phyloP scores from a whole-genome alignment of 176 grass and related monocot species.

The Musa acuminata region DNA sequence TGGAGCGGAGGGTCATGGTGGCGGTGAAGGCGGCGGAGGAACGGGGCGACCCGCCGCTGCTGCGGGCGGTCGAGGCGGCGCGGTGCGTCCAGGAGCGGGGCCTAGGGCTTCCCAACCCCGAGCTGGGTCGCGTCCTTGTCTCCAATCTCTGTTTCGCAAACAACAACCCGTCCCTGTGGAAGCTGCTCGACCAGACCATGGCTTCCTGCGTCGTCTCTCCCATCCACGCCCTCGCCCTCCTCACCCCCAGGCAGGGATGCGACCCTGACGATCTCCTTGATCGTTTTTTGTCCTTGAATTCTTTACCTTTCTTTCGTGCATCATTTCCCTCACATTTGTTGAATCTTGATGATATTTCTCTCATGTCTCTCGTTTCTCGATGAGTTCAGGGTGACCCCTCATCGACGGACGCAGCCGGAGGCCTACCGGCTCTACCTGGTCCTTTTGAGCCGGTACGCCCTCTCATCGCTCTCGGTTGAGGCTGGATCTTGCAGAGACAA shows the following conservation, averaged over 20 bases:
- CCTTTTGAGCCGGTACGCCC: constrained; percentile 46
- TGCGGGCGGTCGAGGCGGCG: constrained; percentile 37
- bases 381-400: constrained; percentile 55
- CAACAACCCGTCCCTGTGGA: constrained; percentile 80
- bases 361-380: constrained; percentile 9
- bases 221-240: constrained; percentile 80
- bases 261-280: neutral
- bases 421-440: constrained; percentile 81
- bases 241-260: constrained; percentile 47
- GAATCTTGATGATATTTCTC: neutral
- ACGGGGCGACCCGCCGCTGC: constrained; percentile 5
- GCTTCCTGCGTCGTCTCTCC: constrained; percentile 55
- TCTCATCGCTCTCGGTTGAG: constrained; percentile 29
- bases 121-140: constrained; percentile 71
- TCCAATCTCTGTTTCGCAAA: constrained; percentile 89
- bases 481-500: constrained; percentile 49
- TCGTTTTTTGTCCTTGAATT: neutral
- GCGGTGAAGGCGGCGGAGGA: constrained; percentile 67
- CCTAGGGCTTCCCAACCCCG: constrained; percentile 42
- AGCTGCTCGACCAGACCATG: constrained; percentile 80
- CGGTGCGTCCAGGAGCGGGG: constrained; percentile 52
- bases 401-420: constrained; percentile 65
- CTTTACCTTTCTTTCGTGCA: no score
- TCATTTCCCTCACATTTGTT: no score
- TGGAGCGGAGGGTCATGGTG: constrained; percentile 75